Evolutionary conservation across 805 yeast species (phyloP).

Genomic region (Yarrowia porcina): DNA sequence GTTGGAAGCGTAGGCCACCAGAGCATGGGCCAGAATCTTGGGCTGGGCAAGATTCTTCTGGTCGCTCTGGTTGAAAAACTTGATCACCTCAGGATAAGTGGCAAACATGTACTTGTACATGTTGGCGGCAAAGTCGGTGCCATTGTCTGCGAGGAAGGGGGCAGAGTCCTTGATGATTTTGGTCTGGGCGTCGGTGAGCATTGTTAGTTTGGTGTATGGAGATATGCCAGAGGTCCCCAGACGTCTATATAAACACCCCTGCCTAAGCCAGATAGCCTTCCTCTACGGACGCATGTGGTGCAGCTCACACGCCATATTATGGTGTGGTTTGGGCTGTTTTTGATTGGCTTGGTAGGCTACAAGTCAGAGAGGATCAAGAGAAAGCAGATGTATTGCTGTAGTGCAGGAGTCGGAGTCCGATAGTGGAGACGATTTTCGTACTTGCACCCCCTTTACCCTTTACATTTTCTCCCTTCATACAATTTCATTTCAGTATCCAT

Average conservation of each 20-base stretch:
- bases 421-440: no score
- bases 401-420: no score
- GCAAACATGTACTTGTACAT: slow-evolving; percentile 57
- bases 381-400: no score
- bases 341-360: background rate
- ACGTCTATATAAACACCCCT: background rate
- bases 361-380: background rate
- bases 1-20: slow-evolving; percentile 58
- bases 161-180: slow-evolving; percentile 35
- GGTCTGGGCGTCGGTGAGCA: slow-evolving; percentile 28
- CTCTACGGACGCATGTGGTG: background rate
- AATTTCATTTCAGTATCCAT: no score
- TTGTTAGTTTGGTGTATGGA: background rate
- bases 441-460: no score
- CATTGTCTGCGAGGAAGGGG: slow-evolving; percentile 57
- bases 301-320: slow-evolving; percentile 14
- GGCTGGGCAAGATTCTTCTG: slow-evolving; percentile 55
- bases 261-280: background rate
- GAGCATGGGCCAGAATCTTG: slow-evolving; percentile 58
- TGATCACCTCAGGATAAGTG: slow-evolving; percentile 52
- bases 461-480: no score
- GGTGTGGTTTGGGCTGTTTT: background rate
- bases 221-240: background rate
- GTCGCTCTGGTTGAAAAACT: slow-evolving; percentile 59
- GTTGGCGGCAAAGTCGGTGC: slow-evolving; percentile 51